phyloP scores from a whole-genome alignment of 2,329 filamentous ascomycete species.

The Arthrobotrys iridis region DNA sequence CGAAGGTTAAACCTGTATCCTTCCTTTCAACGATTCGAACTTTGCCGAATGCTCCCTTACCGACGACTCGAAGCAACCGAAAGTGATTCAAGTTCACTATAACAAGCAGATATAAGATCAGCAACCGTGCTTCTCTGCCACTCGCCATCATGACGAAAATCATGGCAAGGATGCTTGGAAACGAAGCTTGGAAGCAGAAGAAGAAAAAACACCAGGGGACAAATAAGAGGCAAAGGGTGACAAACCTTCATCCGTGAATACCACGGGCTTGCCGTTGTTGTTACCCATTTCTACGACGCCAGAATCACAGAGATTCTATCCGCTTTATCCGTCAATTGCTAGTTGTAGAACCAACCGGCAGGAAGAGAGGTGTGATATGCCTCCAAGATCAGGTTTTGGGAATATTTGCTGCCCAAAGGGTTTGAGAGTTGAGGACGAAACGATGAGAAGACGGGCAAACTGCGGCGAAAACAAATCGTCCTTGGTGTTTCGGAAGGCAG shows the following conservation, averaged over 20 bases:
- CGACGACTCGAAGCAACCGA: slow-evolving; percentile 90
- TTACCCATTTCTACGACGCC: slow-evolving; percentile 49
- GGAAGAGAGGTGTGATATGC: slow-evolving; percentile 9
- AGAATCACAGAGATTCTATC: slow-evolving; percentile 8
- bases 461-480: background rate
- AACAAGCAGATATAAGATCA: slow-evolving; percentile 37
- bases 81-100: slow-evolving; percentile 97
- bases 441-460: background rate
- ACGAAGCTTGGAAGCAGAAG: slow-evolving; percentile 9
- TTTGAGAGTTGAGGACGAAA: slow-evolving; percentile 11
- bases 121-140: slow-evolving; percentile 57
- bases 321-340: slow-evolving; percentile 29
- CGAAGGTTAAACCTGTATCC: slow-evolving; percentile 91
- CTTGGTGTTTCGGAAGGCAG: background rate
- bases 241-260: slow-evolving; percentile 91
- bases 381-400: background rate
- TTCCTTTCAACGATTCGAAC: slow-evolving; percentile 98
- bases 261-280: slow-evolving; percentile 77
- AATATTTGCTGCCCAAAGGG: slow-evolving; percentile 7
- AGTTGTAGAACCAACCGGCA: background rate
- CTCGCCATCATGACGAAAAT: slow-evolving; percentile 36
- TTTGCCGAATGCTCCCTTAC: slow-evolving; percentile 97
- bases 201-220: slow-evolving; percentile 14
- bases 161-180: slow-evolving; percentile 40
- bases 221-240: slow-evolving; percentile 58